Conservation (phyloP, 2,329 filamentous ascomycete species). For the Trichoderma sp. region DNA sequence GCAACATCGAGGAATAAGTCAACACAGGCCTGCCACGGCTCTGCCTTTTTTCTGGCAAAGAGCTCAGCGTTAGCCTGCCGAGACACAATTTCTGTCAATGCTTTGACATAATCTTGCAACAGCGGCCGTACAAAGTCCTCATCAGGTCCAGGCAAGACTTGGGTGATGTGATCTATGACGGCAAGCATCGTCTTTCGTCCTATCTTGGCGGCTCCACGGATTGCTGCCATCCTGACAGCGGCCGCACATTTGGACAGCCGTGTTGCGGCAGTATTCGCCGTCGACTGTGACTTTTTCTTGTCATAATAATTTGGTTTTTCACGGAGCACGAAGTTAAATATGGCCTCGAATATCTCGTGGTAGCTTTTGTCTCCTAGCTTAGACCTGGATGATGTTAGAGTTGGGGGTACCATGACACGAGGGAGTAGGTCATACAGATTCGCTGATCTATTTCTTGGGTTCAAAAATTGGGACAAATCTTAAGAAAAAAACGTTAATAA, state of each 20-base stretch:
- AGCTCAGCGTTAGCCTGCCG: slow-evolving; percentile 78
- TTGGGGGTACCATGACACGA: slow-evolving; percentile 30
- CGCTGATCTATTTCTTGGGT: slow-evolving; percentile 35
- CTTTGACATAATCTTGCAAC: slow-evolving; percentile 73
- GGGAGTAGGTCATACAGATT: slow-evolving; percentile 35
- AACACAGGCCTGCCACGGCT: slow-evolving; percentile 66
- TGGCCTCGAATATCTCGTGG: slow-evolving; percentile 73
- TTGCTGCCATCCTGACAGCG: slow-evolving; percentile 68
- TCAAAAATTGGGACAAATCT: slow-evolving; percentile 37
- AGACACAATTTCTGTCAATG: slow-evolving; percentile 66
- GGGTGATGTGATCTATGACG: slow-evolving; percentile 76
- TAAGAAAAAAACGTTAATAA: neutral
- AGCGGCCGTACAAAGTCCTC: slow-evolving; percentile 67
- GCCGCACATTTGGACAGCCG: slow-evolving; percentile 68
- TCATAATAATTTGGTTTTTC: slow-evolving; percentile 66
- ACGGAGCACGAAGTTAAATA: slow-evolving; percentile 66
- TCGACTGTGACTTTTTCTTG: slow-evolving; percentile 45
- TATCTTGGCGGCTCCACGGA: slow-evolving; percentile 65
- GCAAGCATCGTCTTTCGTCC: slow-evolving; percentile 75
- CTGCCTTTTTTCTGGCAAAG: slow-evolving; percentile 53
- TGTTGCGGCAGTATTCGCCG: slow-evolving; percentile 47
- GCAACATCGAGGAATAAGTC: slow-evolving; percentile 68
- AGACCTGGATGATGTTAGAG: slow-evolving; percentile 26
- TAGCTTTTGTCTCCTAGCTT: slow-evolving; percentile 72
- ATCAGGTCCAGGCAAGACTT: slow-evolving; percentile 62